These are phyloP conservation scores for Magnolia changhungtana DNA, from an alignment of 164 flowering plant genomes.

Conservation along the genomic window DNA sequence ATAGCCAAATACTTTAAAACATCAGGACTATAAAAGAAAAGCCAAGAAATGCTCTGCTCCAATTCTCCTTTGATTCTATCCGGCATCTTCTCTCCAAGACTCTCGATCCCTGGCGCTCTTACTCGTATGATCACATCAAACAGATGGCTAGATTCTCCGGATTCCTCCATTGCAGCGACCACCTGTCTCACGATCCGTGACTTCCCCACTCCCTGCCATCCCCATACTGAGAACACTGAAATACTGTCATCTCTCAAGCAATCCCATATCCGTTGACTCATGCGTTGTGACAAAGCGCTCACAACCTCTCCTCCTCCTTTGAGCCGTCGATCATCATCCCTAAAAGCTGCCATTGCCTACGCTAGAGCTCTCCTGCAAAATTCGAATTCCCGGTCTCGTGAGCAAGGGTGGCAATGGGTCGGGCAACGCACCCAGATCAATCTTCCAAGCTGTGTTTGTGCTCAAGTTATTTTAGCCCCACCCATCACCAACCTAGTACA, in stretches of 20 bases:
- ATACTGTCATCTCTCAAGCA: background rate
- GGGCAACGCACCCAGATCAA: too few relatives aligned
- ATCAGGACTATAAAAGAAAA: too few relatives aligned
- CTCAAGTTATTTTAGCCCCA: too few relatives aligned
- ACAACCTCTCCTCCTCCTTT: background rate
- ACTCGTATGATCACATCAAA: background rate
- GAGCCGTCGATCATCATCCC: too few relatives aligned
- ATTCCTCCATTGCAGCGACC: background rate
- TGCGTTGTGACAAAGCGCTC: background rate
- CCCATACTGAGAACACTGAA: background rate
- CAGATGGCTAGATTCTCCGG: background rate
- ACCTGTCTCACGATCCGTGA: background rate
- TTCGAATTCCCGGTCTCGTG: too few relatives aligned
- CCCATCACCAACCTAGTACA: too few relatives aligned
- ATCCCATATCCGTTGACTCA: background rate
- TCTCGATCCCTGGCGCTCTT: background rate
- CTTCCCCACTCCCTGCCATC: background rate
- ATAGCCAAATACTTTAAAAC: too few relatives aligned
- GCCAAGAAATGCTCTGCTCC: too few relatives aligned
- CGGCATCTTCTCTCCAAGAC: background rate
- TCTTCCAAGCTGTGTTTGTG: too few relatives aligned
- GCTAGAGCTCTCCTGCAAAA: too few relatives aligned
- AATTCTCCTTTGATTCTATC: background rate
- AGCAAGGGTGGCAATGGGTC: too few relatives aligned
- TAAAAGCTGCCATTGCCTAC: too few relatives aligned